These are phyloP conservation scores for Ascochyta lentis DNA, from an alignment of 2,329 filamentous ascomycete species.

Conservation along the genomic window DNA sequence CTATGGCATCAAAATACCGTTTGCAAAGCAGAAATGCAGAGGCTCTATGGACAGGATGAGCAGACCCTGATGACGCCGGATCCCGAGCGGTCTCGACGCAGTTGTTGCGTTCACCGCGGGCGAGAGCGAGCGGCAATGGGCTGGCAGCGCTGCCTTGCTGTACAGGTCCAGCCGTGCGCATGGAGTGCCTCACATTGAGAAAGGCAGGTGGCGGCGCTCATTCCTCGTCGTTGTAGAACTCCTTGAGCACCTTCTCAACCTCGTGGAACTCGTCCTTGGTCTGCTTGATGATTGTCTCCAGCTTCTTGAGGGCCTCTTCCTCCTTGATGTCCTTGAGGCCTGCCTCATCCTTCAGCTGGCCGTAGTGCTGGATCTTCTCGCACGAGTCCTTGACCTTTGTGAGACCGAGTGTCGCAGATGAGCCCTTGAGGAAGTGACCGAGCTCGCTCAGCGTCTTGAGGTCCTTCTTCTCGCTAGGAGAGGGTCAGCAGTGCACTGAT, in stretches of 20 bases:
- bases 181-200: constrained; percentile 1
- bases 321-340: constrained; percentile 72
- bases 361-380: constrained; percentile 95
- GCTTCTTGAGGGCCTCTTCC: constrained; percentile 69
- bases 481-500: constrained; percentile 7
- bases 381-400: constrained; percentile 90
- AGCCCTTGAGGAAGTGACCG: constrained; percentile 97
- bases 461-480: constrained; percentile 67
- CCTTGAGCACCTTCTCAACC: constrained; percentile 71
- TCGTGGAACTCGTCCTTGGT: constrained; percentile 80
- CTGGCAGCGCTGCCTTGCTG: constrained; percentile 6
- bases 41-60: constrained; percentile 12
- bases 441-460: constrained; percentile 79
- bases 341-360: constrained; percentile 79
- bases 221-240: constrained; percentile 68
- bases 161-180: constrained; percentile 8
- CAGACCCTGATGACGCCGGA: constrained; percentile 8
- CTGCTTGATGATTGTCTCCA: constrained; percentile 71
- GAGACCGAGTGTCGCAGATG: constrained; percentile 90
- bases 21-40: constrained; percentile 10
- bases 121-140: constrained; percentile 1
- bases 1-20: constrained; percentile 19
- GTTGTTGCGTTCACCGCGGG: not conserved
- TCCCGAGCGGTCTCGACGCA: constrained; percentile 9
- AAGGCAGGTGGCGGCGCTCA: constrained; percentile 4